Evolutionary conservation across 2,329 filamentous ascomycete genomes (phyloP).

Genomic region (Stagonosporopsis cucurbitacearum): DNA sequence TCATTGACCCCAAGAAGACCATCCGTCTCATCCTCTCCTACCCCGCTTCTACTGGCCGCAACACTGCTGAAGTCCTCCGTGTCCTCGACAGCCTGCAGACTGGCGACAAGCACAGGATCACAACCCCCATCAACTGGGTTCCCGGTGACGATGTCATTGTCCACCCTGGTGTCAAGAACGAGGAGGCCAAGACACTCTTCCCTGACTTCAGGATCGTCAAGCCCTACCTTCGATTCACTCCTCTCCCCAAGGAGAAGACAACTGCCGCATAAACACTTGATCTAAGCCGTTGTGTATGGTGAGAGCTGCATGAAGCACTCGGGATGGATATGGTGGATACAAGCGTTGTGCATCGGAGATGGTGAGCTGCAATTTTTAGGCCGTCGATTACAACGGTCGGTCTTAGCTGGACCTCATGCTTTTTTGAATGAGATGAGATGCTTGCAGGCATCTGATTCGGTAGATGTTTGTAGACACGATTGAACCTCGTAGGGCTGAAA

Average conservation of each 20-base stretch:
- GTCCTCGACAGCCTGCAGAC: conserved; percentile 61
- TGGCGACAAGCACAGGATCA: conserved; percentile 66
- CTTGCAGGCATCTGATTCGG: conserved; percentile 1
- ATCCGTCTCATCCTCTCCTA: conserved; percentile 69
- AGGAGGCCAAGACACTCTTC: conserved; percentile 65
- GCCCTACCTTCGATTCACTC: conserved; percentile 67
- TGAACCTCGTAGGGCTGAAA: conserved; percentile 16
- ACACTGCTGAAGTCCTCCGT: conserved; percentile 60
- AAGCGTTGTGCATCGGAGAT: conserved; percentile 14
- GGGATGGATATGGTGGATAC: conserved; percentile 2
- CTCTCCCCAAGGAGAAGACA: conserved; percentile 65
- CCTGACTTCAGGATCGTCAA: conserved; percentile 67
- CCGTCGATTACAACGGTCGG: not conserved
- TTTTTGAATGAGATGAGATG: conserved; percentile 8
- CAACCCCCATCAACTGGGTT: conserved; percentile 68
- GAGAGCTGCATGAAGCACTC: conserved; percentile 3
- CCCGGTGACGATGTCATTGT: conserved; percentile 67
- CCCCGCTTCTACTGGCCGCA: conserved; percentile 66
- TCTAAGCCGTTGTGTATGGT: not conserved
- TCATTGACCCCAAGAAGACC: conserved; percentile 70
- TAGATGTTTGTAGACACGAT: conserved; percentile 8
- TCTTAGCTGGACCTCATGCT: conserved; percentile 11
- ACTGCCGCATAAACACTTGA: conserved; percentile 48
- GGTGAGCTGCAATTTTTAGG: conserved; percentile 8
- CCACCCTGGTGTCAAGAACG: conserved; percentile 64